These are phyloP conservation scores for Ceratobasidium sp. DNA, from an alignment of 1,284 basidiomycete genomes.

Conservation along the genomic window DNA sequence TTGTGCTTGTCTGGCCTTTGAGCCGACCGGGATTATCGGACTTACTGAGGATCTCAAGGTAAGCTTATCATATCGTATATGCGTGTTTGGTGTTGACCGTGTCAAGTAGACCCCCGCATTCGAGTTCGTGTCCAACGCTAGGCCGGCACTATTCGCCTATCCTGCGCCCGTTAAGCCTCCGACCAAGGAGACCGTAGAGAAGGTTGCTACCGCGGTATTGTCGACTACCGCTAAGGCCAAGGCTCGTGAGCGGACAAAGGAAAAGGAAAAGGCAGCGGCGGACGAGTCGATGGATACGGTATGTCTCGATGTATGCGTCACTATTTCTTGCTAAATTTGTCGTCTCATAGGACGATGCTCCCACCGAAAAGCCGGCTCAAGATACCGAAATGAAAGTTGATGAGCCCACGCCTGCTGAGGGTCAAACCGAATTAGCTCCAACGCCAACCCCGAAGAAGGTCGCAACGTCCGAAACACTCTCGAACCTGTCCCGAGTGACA, in stretches of 20 bases:
- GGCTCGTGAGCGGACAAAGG: constrained; percentile 84
- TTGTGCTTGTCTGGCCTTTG: constrained; percentile 89
- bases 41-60: constrained; percentile 87
- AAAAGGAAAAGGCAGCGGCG: constrained; percentile 75
- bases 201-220: constrained; percentile 90
- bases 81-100: neutral
- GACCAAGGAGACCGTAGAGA: constrained; percentile 89
- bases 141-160: constrained; percentile 90
- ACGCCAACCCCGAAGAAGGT: constrained; percentile 66
- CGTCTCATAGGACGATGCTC: constrained; percentile 58
- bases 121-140: constrained; percentile 87
- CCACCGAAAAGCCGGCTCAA: constrained; percentile 62
- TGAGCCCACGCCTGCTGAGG: constrained; percentile 58
- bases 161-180: constrained; percentile 84
- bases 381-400: constrained; percentile 80
- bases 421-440: constrained; percentile 57
- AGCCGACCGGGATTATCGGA: constrained; percentile 93
- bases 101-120: constrained; percentile 81
- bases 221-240: constrained; percentile 95
- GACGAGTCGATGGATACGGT: constrained; percentile 87
- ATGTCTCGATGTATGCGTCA: constrained; percentile 51
- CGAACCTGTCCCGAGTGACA: constrained; percentile 94
- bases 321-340: neutral
- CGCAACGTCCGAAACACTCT: constrained; percentile 76
- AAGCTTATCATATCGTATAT: constrained; percentile 44